Evolutionary conservation across 768 basidiomycete genomes (phyloP), one percentile per base, ranked within the genome.

Genomic region (Panaeolus cyanescens): DNA sequence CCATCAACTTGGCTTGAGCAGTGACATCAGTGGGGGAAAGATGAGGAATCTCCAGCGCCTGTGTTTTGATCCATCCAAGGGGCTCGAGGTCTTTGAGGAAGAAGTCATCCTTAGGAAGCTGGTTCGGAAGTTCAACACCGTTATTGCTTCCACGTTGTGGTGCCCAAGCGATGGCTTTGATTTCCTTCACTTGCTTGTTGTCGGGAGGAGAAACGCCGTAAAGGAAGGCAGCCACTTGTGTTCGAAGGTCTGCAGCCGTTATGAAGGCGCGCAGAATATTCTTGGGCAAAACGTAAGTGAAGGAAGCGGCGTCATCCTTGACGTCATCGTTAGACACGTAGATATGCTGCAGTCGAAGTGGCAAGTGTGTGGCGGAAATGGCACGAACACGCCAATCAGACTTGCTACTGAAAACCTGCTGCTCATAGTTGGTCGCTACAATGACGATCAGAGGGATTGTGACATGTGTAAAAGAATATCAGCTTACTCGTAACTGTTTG

Each of bases 291-390:
- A 99, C 95, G 69, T 93, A 99, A 36, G 97, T 99, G 75, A 85
- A 95, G 7, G 93, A 93, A 22, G 90, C 88, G 4, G 96, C 95
- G 69, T 99, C 97, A 71, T 99, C 97, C 75, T 96, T 96, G 70
- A 99, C 96, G 70, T 99, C 96, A 69, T 99, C 97, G 71, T 98
- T 99, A 39, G 95, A 96, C 32, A 99, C 97, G 74, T 97, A 99
- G 75, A 99, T 97, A 72, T 99, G 96, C 72, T 99, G 96, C 62
- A 99, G 82, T 70, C 97, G 94, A 62, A 99, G 88, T 4, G 96
- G 88, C 50, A 99, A 84, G 75, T 99, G 96, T 20, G 96, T 99
- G 0, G 97, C 92, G 15, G 95, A 96, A 69, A 99, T 99, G 32
- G 97, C 97, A 64, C 97, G 91, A 32, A 98, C 93, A 68, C 97